phyloP scores from a whole-genome alignment of 108 stramenopile species.

The Cylindrotheca fusiformis region DNA sequence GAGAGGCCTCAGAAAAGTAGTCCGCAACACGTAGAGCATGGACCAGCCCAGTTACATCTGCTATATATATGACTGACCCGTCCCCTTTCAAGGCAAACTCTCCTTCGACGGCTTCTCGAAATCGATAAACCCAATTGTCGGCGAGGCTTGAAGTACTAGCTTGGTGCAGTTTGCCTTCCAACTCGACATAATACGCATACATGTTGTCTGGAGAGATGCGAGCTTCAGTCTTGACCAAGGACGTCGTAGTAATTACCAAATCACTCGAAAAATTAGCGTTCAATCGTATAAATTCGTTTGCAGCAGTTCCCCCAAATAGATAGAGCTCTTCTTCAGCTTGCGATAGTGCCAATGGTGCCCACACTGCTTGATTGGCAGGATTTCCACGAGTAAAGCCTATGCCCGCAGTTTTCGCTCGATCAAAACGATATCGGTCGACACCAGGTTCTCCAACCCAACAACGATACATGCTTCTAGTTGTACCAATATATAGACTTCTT shows the following conservation, averaged over 20 bases:
- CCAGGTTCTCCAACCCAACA: constrained; percentile 22
- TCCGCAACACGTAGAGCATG: constrained; percentile 15
- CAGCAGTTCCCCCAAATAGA: constrained; percentile 18
- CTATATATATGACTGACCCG: constrained; percentile 18
- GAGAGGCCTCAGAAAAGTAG: constrained; percentile 10
- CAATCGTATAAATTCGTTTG: constrained; percentile 10
- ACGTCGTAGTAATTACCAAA: constrained; percentile 1
- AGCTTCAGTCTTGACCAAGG: constrained; percentile 7
- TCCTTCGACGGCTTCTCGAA: constrained; percentile 3
- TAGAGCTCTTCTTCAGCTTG: constrained; percentile 8
- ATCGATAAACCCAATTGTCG: constrained; percentile 7
- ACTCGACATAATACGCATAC: constrained; percentile 11
- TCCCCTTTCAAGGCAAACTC: constrained; percentile 21
- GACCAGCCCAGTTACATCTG: constrained; percentile 10
- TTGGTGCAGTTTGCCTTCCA: constrained; percentile 8
- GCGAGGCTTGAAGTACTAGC: background rate
- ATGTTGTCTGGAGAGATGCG: constrained; percentile 18
- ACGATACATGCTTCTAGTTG: constrained; percentile 12
- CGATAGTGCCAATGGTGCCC: constrained; percentile 5
- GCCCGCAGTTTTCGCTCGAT: constrained; percentile 8
- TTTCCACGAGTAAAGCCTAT: constrained; percentile 11
- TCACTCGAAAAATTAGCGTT: background rate
- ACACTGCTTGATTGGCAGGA: constrained; percentile 6
- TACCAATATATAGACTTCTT: constrained; percentile 8
- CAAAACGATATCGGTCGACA: constrained; percentile 12